Base-by-base conservation (phyloP, 768 basidiomycete species). In the Tricholoma matsutake region DNA sequence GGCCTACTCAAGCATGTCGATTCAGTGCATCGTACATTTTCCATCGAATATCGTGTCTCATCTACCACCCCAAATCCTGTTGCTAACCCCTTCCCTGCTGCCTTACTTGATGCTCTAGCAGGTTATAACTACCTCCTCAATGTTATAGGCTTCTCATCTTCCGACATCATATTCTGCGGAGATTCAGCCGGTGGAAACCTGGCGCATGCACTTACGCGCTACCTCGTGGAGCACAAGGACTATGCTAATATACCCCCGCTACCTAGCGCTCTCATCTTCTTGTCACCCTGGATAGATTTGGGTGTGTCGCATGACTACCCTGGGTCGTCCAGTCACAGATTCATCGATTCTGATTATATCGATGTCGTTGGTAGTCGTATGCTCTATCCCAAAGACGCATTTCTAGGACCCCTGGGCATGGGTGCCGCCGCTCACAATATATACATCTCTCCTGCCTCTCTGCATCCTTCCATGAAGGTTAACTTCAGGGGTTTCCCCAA, bases 161-260 rank as follows among this genome's bases (percentile, higher is more conserved):
- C 75, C 16, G 75, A 89, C 65, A 86, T 94, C 67, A 78, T 90
- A 58, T 54, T 92, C 22, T 78, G 77, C n/a, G 92, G 91, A 2
- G 91, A 94, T 68, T 92, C 88, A 1, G 89, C 91, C 0, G 91
- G 92, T 3, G 92, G 80, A 5, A 89, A 92, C 71, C 82, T 92
- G 25, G 84, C 85, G 1, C 78, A 84, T 31, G 85, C 86, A 0
- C 77, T 90, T 45, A 80, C 77, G 7, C 84, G 85, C 4, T 87
- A 87, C 64, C 80, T 91, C 28, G 73, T 83, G 14, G 82, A 86
- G 61, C 71, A 85, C 70, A 73, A 73, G 31, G 68, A 66, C 29
- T 56, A 72, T 1, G 57, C 71, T 7, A 69, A 71, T 4, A 59
- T 71, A 29, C 82, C 81, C 4, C 68, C 72, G 11, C 78, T 76